Evolutionary conservation across 768 basidiomycete species (phyloP).

Genomic region (Kockovaella imperatae): DNA sequence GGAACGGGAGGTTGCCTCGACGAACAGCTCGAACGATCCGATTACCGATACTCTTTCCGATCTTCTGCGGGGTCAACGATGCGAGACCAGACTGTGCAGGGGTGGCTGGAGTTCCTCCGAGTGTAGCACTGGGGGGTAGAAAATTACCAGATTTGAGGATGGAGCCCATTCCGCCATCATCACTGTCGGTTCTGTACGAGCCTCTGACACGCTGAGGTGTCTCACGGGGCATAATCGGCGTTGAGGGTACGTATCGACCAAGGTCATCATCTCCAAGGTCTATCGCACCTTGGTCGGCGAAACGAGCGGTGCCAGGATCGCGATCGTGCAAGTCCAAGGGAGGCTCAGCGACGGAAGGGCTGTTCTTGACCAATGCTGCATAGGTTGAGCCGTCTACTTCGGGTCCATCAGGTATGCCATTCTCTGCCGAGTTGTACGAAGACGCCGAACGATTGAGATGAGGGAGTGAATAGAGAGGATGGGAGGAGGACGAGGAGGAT

Average conservation of each 20-base stretch:
- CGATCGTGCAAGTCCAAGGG: too few relatives aligned
- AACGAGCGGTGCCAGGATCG: too few relatives aligned
- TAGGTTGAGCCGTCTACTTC: too few relatives aligned
- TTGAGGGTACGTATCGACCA: too few relatives aligned
- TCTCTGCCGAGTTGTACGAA: constrained; percentile 3
- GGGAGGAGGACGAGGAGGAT: background rate
- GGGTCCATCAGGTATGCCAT: background rate
- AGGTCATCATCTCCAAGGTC: too few relatives aligned
- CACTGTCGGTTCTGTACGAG: background rate
- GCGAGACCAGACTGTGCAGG: background rate
- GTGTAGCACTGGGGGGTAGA: background rate
- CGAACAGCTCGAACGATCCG: constrained; percentile 24
- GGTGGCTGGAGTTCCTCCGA: background rate
- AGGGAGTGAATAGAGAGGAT: background rate
- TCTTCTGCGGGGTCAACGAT: constrained; percentile 1
- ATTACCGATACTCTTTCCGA: constrained; percentile 26
- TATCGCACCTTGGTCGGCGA: too few relatives aligned
- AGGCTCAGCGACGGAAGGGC: too few relatives aligned
- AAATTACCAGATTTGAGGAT: background rate
- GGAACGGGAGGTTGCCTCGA: constrained; percentile 39
- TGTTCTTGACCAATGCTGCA: too few relatives aligned
- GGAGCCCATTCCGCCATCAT: background rate
- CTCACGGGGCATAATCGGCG: background rate
- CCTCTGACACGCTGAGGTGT: background rate
- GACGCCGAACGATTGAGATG: background rate